A percentile compares a stretch with the other conserved stretches of the same genome.
Evolutionary conservation across 2,329 filamentous ascomycete genomes (phyloP).

Genomic region (Stagonosporopsis chrysanthemi): DNA sequence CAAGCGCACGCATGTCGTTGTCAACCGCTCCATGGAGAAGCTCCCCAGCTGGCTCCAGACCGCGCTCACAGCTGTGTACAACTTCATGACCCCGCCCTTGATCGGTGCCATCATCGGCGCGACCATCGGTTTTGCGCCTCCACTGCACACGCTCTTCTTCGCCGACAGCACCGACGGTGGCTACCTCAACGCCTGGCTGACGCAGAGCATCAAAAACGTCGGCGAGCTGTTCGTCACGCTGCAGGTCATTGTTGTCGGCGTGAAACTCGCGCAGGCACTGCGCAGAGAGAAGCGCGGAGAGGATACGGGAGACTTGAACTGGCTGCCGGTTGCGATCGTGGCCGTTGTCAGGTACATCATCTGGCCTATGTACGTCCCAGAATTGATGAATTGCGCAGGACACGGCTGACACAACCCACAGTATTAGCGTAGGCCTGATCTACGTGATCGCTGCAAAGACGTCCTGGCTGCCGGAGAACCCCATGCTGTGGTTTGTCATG

Average conservation of each 20-base stretch:
- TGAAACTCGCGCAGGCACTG: slow-evolving; percentile 67
- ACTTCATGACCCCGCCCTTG: slow-evolving; percentile 68
- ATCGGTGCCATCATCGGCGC: slow-evolving; percentile 67
- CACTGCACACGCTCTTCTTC: slow-evolving; percentile 70
- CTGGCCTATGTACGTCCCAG: slow-evolving; percentile 58
- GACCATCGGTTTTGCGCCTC: slow-evolving; percentile 66
- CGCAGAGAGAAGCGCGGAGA: slow-evolving; percentile 55
- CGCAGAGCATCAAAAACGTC: slow-evolving; percentile 66
- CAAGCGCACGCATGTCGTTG: slow-evolving; percentile 41
- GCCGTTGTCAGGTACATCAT: slow-evolving; percentile 65
- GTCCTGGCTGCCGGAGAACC: slow-evolving; percentile 61
- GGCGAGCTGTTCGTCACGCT: slow-evolving; percentile 70
- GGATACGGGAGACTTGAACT: slow-evolving; percentile 56
- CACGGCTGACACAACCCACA: slow-evolving; percentile 14
- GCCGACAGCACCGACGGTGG: slow-evolving; percentile 64
- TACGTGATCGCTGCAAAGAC: slow-evolving; percentile 64
- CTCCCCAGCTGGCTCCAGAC: slow-evolving; percentile 51
- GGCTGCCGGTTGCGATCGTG: slow-evolving; percentile 60
- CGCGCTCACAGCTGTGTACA: slow-evolving; percentile 52
- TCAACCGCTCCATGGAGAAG: slow-evolving; percentile 10
- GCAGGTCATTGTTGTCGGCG: slow-evolving; percentile 71
- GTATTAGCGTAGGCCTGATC: slow-evolving; percentile 61
- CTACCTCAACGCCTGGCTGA: slow-evolving; percentile 72
- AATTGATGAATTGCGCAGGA: too few species aligned
- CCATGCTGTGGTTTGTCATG: slow-evolving; percentile 71